Base-by-base conservation (phyloP, 2,329 filamentous ascomycete genomes). In the Calonectria honghensis region DNA sequence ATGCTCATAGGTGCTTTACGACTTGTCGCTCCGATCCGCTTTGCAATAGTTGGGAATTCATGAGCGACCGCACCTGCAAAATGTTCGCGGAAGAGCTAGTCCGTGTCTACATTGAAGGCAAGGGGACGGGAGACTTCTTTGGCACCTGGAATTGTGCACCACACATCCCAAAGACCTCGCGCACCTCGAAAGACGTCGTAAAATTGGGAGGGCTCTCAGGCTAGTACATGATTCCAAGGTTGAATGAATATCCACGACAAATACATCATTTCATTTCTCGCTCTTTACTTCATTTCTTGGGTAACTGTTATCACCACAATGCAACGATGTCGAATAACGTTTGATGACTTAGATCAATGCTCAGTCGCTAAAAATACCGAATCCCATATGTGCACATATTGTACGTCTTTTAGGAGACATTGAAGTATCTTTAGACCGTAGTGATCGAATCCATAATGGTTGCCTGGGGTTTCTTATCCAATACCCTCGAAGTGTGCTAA, bases 21-120 rank as follows among this genome's bases (percentile, higher is more conserved):
- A n/a, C 54, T 13, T 61, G 54, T 16, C 20, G n/a, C 13, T 39
- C 54, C 14, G 32, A 61, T 16, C 6, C 32, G 32, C 35, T 35
- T 32, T 61, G 54, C n/a, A 61, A 27, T 14, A 39, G 32, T 7
- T 61, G 54, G 54, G 54, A 61, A 14, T 61, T 61, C 18, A 24
- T 61, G 32, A n/a, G 35, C 2, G 54, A 35, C 13, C 32, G 27
- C 18, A 39, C 32, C 35, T 61, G 54, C 13, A 61, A 61, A 4
- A n/a, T 61, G 6, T 61, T 61, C n/a, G 13, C 32, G 11, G n/a
- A 5, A 10, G 20, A 20, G 3, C 13, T 61, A 6, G 54, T 35
- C 13, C 24, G n/a, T 13, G 54, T 61, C 32, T 37, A 39, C 32
- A 61, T 61, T 14, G 20, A 37, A 18, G 54, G 54, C 11, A n/a